Percentiles rank a stretch among this genome's conserved stretches.
Conservation (phyloP, 352 stramenopile species). For the Phytopythium ostracodes region DNA sequence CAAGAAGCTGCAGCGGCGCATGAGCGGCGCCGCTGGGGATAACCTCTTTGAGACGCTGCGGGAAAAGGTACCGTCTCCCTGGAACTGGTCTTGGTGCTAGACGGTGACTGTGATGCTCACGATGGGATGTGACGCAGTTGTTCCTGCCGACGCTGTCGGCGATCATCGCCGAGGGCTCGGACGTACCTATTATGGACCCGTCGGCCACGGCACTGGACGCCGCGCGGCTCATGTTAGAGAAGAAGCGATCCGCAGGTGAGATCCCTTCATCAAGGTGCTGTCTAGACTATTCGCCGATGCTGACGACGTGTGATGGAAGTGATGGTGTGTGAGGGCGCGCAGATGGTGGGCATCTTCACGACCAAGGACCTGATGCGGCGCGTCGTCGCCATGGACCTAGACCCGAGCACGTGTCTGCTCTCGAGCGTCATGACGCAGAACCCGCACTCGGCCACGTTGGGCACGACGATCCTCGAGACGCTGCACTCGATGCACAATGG, state of each 20-base stretch:
- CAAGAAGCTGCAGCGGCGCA: constrained; percentile 72
- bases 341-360: constrained; percentile 95
- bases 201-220: constrained; percentile 59
- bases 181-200: constrained; percentile 52
- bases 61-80: constrained; percentile 54
- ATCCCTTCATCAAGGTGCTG: background rate
- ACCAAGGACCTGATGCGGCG: constrained; percentile 97
- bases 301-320: constrained; percentile 27
- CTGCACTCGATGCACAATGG: constrained; percentile 98
- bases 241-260: constrained; percentile 62
- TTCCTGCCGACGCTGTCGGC: constrained; percentile 82
- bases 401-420: constrained; percentile 79
- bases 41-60: constrained; percentile 83
- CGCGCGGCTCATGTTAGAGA: constrained; percentile 75
- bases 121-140: constrained; percentile 30
- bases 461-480: constrained; percentile 95
- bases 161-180: constrained; percentile 58
- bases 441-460: constrained; percentile 89
- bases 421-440: constrained; percentile 93
- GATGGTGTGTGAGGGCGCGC: constrained; percentile 83
- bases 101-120: no score
- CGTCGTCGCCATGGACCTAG: constrained; percentile 88
- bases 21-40: constrained; percentile 40
- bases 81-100: no score
- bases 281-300: no score